Conservation (phyloP, 306 rosid species). For the Ormosia semicastrata region DNA sequence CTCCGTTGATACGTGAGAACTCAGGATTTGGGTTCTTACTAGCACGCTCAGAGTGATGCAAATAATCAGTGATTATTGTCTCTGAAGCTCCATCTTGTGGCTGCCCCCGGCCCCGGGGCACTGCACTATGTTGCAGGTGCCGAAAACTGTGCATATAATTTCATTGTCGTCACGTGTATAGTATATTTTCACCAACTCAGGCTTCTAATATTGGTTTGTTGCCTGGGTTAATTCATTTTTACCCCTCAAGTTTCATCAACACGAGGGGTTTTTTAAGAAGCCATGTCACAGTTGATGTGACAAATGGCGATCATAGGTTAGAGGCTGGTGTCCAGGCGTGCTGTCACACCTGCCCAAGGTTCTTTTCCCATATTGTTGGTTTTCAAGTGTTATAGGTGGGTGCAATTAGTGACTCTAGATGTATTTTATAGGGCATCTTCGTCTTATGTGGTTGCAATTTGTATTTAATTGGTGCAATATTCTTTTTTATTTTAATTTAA, state of each 20-base stretch:
- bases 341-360: constrained; percentile 43
- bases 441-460: constrained; percentile 44
- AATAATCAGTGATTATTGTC: constrained; percentile 14
- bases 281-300: constrained; percentile 60
- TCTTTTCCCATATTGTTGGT: constrained; percentile 38
- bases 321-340: constrained; percentile 49
- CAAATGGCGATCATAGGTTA: constrained; percentile 42
- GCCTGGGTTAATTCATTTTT: constrained; percentile 60
- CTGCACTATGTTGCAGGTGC: constrained; percentile 55
- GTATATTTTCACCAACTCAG: constrained; percentile 51
- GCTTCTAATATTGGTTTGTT: constrained; percentile 63
- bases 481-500: constrained; percentile 21
- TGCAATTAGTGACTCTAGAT: constrained; percentile 44
- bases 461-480: constrained; percentile 34
- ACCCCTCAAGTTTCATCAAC: constrained; percentile 72
- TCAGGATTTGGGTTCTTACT: constrained; percentile 94
- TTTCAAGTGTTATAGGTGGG: constrained; percentile 43
- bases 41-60: constrained; percentile 74
- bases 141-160: constrained; percentile 68
- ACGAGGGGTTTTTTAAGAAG: constrained; percentile 62
- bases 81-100: constrained; percentile 29
- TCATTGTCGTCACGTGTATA: constrained; percentile 57
- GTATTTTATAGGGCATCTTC: constrained; percentile 47
- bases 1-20: constrained; percentile 94
- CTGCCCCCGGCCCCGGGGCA: constrained; percentile 9